Evolutionary conservation across 768 basidiomycete species (phyloP).

Genomic region (Boletus insuetus): DNA sequence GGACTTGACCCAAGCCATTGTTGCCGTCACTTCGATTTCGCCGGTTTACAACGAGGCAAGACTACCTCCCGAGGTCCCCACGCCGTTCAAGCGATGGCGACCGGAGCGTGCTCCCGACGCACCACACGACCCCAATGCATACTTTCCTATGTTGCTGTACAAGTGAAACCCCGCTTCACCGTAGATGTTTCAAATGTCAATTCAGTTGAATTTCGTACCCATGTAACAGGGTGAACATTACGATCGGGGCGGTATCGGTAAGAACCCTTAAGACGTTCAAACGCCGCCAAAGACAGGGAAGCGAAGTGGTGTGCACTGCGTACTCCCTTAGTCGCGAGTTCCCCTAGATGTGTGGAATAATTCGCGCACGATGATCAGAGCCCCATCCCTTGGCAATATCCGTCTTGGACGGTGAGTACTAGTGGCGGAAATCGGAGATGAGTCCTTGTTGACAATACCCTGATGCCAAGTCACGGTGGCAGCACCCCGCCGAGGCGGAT

Average conservation of each 20-base stretch:
- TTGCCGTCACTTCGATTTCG: slow-evolving; percentile 52
- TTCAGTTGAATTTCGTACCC: slow-evolving; percentile 35
- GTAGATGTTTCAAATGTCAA: slow-evolving; percentile 1
- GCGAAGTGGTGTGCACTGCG: not conserved
- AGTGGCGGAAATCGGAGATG: too few species aligned
- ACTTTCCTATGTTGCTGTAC: slow-evolving; percentile 82
- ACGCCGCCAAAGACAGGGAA: not conserved
- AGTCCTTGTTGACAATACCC: too few species aligned
- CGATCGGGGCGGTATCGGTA: not conserved
- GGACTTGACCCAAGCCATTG: slow-evolving; percentile 74
- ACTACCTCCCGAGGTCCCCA: slow-evolving; percentile 75
- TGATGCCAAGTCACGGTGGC: too few species aligned
- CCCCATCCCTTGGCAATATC: too few species aligned
- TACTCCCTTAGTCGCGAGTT: too few species aligned
- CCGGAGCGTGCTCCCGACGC: slow-evolving; percentile 69
- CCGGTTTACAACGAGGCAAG: slow-evolving; percentile 60
- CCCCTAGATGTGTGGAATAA: too few species aligned
- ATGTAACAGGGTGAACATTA: not conserved
- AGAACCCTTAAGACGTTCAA: not conserved
- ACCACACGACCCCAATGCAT: slow-evolving; percentile 79
- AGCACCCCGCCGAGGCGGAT: too few species aligned
- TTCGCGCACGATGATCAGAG: too few species aligned
- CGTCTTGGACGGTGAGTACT: too few species aligned
- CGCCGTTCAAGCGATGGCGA: slow-evolving; percentile 67
- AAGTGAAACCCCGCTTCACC: slow-evolving; percentile 29